Conservation (phyloP, 2,329 filamentous ascomycete genomes). For the Cercospora sp. region DNA sequence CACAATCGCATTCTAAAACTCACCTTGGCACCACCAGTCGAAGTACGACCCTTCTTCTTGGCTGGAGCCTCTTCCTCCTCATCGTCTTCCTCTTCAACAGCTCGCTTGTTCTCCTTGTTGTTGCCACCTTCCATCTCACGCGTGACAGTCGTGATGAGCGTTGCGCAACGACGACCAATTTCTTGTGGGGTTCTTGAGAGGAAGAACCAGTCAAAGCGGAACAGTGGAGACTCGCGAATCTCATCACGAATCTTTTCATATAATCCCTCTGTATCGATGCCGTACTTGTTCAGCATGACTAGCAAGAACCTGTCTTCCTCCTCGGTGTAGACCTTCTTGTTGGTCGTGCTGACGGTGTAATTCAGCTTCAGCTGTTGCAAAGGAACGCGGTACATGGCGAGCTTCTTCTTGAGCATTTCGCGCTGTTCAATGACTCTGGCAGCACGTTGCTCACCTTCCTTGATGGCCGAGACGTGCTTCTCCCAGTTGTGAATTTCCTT, state of each 20-base stretch:
- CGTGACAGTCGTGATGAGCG: constrained; percentile 88
- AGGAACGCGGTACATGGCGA: constrained; percentile 94
- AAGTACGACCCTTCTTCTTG: constrained; percentile 92
- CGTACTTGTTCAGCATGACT: constrained; percentile 88
- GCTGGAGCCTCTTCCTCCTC: constrained; percentile 74
- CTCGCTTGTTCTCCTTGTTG: constrained; percentile 64
- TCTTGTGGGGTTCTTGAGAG: constrained; percentile 90
- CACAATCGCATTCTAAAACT: constrained; percentile 33
- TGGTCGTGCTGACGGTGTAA: constrained; percentile 97
- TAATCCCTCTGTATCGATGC: constrained; percentile 84
- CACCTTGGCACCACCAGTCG: constrained; percentile 66
- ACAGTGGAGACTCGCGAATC: constrained; percentile 89
- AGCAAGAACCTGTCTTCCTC: constrained; percentile 95
- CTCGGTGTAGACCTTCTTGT: constrained; percentile 99
- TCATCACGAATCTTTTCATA: constrained; percentile 97
- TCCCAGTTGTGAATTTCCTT: constrained; percentile 84
- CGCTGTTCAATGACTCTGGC: constrained; percentile 88
- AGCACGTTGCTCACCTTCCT: constrained; percentile 87
- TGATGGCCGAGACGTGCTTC: constrained; percentile 86
- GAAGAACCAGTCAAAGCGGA: constrained; percentile 99
- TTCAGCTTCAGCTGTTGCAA: constrained; percentile 98
- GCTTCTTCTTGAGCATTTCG: constrained; percentile 91
- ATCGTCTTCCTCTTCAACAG: constrained; percentile 79
- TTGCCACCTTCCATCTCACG: constrained; percentile 77
- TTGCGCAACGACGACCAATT: constrained; percentile 88